These are phyloP conservation scores for Ogataea degrootiae DNA, from an alignment of 805 yeast species.

Conservation along the genomic window DNA sequence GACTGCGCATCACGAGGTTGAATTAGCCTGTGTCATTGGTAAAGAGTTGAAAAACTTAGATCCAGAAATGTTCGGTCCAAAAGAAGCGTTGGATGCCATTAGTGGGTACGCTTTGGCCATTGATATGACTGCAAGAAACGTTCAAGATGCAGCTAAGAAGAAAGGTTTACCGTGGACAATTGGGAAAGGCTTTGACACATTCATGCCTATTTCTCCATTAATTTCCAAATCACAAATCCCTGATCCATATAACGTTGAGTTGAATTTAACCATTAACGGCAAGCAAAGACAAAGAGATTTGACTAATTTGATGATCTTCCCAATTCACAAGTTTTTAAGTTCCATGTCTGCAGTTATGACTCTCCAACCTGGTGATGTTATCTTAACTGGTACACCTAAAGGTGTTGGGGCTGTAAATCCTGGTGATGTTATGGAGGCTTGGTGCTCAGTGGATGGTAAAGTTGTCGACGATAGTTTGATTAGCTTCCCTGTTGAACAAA, in stretches of 20 bases:
- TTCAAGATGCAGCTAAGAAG: slow-evolving; percentile 89
- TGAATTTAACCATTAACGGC: slow-evolving; percentile 67
- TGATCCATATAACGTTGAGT: slow-evolving; percentile 68
- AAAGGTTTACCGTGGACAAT: slow-evolving; percentile 97
- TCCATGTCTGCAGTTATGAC: slow-evolving; percentile 89
- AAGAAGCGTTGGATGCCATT: slow-evolving; percentile 72
- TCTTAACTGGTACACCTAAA: slow-evolving; percentile 94
- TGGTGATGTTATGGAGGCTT: slow-evolving; percentile 74
- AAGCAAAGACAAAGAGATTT: slow-evolving; percentile 64
- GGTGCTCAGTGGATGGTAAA: slow-evolving; percentile 51
- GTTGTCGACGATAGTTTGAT: slow-evolving; percentile 47
- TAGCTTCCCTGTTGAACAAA: slow-evolving; percentile 45
- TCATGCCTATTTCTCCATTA: slow-evolving; percentile 76
- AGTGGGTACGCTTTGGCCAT: slow-evolving; percentile 86
- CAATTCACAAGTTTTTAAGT: slow-evolving; percentile 73
- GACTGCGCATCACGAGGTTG: slow-evolving; percentile 87
- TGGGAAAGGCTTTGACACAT: slow-evolving; percentile 96
- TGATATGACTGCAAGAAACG: slow-evolving; percentile 93
- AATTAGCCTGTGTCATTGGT: slow-evolving; percentile 74
- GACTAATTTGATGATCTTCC: slow-evolving; percentile 82
- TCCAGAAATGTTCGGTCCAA: slow-evolving; percentile 47
- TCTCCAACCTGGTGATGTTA: slow-evolving; percentile 81
- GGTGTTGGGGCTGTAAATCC: slow-evolving; percentile 86
- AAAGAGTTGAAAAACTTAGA: slow-evolving; percentile 58
- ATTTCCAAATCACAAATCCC: slow-evolving; percentile 63